Evolutionary conservation across 148 eudicot genomes (phyloP).

Genomic region (Dysphania ambrosioides): DNA sequence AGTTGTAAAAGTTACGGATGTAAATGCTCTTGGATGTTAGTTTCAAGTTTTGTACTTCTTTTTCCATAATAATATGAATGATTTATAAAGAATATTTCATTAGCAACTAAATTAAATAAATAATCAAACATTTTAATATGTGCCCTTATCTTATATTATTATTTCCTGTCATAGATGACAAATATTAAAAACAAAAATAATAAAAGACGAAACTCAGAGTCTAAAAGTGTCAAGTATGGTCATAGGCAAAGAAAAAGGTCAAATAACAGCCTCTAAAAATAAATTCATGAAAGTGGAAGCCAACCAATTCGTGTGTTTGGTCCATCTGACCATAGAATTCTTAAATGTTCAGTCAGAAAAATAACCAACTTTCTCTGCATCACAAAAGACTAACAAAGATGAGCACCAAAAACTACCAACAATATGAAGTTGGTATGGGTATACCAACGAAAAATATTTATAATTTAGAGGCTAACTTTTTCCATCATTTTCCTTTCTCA

Average conservation of each 20-base stretch:
- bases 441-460: neutral
- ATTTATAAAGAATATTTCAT: too few relatives aligned
- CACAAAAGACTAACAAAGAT: neutral
- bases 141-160: neutral
- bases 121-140: too few relatives aligned
- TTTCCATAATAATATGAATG: too few relatives aligned
- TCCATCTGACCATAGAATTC: conserved; percentile 8
- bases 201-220: neutral
- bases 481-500: neutral
- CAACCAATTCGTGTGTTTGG: neutral
- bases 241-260: neutral
- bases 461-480: neutral
- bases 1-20: too few relatives aligned
- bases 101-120: too few relatives aligned
- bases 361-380: neutral
- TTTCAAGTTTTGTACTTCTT: too few relatives aligned
- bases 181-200: neutral
- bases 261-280: neutral
- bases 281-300: neutral
- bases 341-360: neutral
- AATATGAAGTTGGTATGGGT: neutral
- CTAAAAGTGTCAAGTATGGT: neutral
- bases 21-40: too few relatives aligned
- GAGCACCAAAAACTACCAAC: neutral
- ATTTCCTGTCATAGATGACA: neutral